phyloP scores from a whole-genome alignment of 257 asterid genomes.

The Salvia miltiorrhiza region DNA sequence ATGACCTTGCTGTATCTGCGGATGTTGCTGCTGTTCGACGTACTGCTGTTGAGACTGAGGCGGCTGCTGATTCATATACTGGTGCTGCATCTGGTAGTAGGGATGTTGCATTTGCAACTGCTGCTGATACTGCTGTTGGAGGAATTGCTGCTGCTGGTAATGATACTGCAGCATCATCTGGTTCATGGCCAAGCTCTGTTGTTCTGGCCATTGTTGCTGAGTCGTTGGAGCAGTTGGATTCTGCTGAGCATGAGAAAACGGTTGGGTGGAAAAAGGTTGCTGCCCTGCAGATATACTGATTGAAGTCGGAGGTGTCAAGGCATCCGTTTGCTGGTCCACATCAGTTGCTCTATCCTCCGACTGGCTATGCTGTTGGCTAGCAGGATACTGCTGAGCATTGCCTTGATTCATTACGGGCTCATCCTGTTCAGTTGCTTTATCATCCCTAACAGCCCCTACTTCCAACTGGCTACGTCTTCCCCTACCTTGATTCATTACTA shows the following conservation, averaged over 20 bases:
- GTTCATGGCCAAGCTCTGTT: conserved; percentile 31
- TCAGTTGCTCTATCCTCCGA: conserved; percentile 20
- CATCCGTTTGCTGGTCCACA: conserved; percentile 16
- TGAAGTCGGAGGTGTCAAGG: conserved; percentile 26
- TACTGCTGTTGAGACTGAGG: conserved; percentile 37
- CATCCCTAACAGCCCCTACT: conserved; percentile 24
- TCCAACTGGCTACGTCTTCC: conserved; percentile 15
- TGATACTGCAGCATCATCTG: conserved; percentile 59
- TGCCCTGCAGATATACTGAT: conserved; percentile 20
- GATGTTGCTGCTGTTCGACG: conserved; percentile 35
- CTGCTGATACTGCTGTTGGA: conserved; percentile 67
- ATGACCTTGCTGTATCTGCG: conserved; percentile 37
- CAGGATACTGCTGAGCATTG: conserved; percentile 14
- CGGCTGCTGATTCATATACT: conserved; percentile 37
- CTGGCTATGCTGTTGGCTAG: conserved; percentile 16
- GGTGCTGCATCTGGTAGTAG: conserved; percentile 47
- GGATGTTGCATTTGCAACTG: conserved; percentile 40
- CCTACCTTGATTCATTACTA: conserved; percentile 20
- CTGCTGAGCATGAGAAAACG: conserved; percentile 36
- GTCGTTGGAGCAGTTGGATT: conserved; percentile 19
- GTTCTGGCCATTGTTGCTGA: conserved; percentile 34
- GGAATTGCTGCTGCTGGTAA: conserved; percentile 62
- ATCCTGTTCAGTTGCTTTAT: conserved; percentile 20
- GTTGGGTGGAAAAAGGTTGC: conserved; percentile 26
- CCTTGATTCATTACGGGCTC: conserved; percentile 19